Percentiles rank a stretch among this genome's conserved stretches.
phyloP scores from a whole-genome alignment of 352 stramenopile genomes.

The Phytophthora pisi region DNA sequence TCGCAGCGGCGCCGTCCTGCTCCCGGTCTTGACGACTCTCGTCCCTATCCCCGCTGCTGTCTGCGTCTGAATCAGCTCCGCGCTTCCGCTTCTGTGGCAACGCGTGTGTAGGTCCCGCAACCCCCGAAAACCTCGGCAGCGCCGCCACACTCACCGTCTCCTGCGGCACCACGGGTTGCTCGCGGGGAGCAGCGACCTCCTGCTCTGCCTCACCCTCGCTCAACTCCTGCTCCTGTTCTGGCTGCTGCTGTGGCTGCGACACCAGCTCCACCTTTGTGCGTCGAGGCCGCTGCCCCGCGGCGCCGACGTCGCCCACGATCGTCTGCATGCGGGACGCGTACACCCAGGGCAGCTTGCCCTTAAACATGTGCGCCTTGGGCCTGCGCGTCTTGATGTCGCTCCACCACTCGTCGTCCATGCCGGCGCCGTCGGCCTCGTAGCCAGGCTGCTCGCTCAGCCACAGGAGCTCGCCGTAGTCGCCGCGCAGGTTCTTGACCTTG shows the following conservation, averaged over 20 bases:
- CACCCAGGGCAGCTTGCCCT: slow-evolving; percentile 60
- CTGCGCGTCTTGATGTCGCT: slow-evolving; percentile 41
- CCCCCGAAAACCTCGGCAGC: neutral
- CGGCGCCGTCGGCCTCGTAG: slow-evolving; percentile 40
- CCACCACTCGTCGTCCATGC: slow-evolving; percentile 59
- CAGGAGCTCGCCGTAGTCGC: slow-evolving; percentile 53
- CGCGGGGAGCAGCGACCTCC: neutral
- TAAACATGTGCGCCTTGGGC: slow-evolving; percentile 61
- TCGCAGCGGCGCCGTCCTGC: neutral
- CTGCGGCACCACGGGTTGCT: neutral
- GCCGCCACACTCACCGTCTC: too few relatives aligned
- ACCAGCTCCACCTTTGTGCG: neutral
- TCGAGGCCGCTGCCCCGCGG: neutral
- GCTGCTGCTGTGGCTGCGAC: neutral
- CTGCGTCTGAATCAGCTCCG: slow-evolving; percentile 1
- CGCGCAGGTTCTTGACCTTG: slow-evolving; percentile 74
- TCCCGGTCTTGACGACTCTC: neutral
- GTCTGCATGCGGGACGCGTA: slow-evolving; percentile 54
- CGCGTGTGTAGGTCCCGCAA: neutral
- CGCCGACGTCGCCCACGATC: slow-evolving; percentile 40
- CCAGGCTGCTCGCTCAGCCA: slow-evolving; percentile 57
- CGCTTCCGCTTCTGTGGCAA: slow-evolving; percentile 21
- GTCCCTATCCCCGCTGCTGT: neutral
- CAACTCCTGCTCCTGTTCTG: neutral
- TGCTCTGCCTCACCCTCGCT: neutral